Base-by-base conservation (phyloP, 257 asterid species). In the Solanum paucissectum region DNA sequence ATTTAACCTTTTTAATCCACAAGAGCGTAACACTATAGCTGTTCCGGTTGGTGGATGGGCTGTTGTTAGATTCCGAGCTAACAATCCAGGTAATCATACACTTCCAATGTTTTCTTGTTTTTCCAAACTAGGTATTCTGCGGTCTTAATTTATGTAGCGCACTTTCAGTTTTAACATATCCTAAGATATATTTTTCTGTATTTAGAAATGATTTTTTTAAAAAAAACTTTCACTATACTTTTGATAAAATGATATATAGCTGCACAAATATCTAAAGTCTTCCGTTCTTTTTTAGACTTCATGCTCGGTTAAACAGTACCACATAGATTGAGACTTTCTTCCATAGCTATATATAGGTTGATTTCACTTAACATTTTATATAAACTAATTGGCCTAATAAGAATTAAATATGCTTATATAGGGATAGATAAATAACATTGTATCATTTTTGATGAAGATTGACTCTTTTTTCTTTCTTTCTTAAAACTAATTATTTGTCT, bases 291-390 rank as follows among this genome's bases (percentile, higher is more conserved):
- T 25, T 5, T 11, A 64, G 69, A 62, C 1, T 64, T 64, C 16
- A 64, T n/a, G 12, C 27, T 10, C 10, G 25, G 5, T 20, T 20
- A 7, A 18, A 55, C 64, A 55, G 20, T 55, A 55, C 25, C n/a
- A 55, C 8, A n/a, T 64, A 25, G 14, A 64, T 64, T 11, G 72
- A 64, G 34, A 25, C 13, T 66, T 5, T 66, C 4, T 27, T 14
- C 36, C 0, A 27, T 9, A 66, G 36, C 4, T 66, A 12, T 25
- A 27, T 2, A 55, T 55, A 55, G n/a, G 20, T 5, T 20, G 38
- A 20, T 73, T 34, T 71, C 12, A 29, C 23, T 14, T 7, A 72
- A 72, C 91, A 90, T 72, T 92, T 13, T 89, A 91, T 88, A 72
- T 55, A 1, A 75, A 37, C 55, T 75, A 37, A 75, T 11, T 66